These are phyloP conservation scores for Ascochyta lentis DNA, from an alignment of 2,329 filamentous ascomycete species.

Conservation along the genomic window DNA sequence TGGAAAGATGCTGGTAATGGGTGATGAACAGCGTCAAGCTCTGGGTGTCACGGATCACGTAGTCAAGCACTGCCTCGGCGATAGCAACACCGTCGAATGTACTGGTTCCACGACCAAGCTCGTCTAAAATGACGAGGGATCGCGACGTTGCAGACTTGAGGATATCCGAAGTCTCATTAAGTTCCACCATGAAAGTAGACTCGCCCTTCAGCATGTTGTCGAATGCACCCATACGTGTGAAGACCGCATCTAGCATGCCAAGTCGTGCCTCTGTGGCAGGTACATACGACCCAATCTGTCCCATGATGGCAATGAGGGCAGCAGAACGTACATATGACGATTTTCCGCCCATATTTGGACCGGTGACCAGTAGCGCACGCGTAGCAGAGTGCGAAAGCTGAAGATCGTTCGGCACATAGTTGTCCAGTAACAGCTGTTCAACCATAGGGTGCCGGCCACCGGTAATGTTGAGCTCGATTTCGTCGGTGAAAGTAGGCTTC, in stretches of 20 bases:
- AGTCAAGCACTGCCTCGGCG: conserved; percentile 86
- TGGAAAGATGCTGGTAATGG: conserved; percentile 89
- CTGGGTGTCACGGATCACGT: conserved; percentile 75
- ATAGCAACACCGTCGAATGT: conserved; percentile 98
- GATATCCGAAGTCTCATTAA: conserved; percentile 90
- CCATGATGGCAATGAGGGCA: conserved; percentile 90
- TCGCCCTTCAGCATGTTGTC: conserved; percentile 97
- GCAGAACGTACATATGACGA: conserved; percentile 95
- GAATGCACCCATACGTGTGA: conserved; percentile 93
- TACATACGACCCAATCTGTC: conserved; percentile 93
- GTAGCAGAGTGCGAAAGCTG: conserved; percentile 63
- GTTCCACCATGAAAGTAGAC: conserved; percentile 97
- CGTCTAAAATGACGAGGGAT: conserved; percentile 89
- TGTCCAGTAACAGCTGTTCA: conserved; percentile 82
- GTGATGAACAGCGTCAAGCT: conserved; percentile 95
- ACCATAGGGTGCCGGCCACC: conserved; percentile 93
- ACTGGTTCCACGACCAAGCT: conserved; percentile 89
- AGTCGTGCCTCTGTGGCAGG: conserved; percentile 77
- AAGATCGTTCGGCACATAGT: conserved; percentile 91
- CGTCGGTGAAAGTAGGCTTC: conserved; percentile 72
- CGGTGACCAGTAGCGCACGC: conserved; percentile 86
- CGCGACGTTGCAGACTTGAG: conserved; percentile 85
- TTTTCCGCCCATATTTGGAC: conserved; percentile 99
- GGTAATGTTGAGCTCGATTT: conserved; percentile 72
- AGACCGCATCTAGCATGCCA: conserved; percentile 87